Base-by-base conservation (phyloP, 1,139 yeast genomes). In the Scheffersomyces illinoinensis region DNA sequence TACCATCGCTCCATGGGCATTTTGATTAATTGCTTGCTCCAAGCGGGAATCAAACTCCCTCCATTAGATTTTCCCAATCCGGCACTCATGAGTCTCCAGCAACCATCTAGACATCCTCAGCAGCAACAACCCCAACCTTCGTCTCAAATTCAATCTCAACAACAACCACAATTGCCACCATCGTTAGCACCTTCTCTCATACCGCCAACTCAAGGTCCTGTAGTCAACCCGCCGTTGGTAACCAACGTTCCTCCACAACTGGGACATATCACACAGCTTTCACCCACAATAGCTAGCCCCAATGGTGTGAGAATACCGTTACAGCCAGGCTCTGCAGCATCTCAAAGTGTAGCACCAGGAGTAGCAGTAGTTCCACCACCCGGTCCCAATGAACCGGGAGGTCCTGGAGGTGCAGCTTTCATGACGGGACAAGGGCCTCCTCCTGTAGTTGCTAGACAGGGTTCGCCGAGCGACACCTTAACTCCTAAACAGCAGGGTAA, bases 11-110 rank as follows among this genome's bases (percentile, higher is more conserved):
- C 88, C 53, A 78, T 89, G 66, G 79, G 79, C 53, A 67, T 79
- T 0, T 71, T 90, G 52, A 75, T 85, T 21, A 78, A 79, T 58
- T 75, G 85, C 51, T 72, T 90, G 47, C 66, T 76, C 5, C 87
- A 79, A 61, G 78, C 86, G 17, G 95, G 95, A 1, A 83, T 89
- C 53, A 85, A 89, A 60, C 62, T 89, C n/a, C 93, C 93, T 4
- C 85, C 83, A 3, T 72, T 87, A 54, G 89, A 86, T 61, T 73
- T 86, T 56, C 89, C 90, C 4, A 72, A 72, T 59, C 82, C 83
- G 0, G 59, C 64, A 24, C 64, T 74, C 50, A 62, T 70, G 54
- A 68, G 66, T 39, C 63, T 70, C 59, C 72, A 66, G 59, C 68
- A 64, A 53, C 67, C 76, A 4, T 57, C 55, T 23, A 56, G 56